Base-by-base conservation (phyloP, 805 yeast species). In the Wickerhamiella alocasiicola region DNA sequence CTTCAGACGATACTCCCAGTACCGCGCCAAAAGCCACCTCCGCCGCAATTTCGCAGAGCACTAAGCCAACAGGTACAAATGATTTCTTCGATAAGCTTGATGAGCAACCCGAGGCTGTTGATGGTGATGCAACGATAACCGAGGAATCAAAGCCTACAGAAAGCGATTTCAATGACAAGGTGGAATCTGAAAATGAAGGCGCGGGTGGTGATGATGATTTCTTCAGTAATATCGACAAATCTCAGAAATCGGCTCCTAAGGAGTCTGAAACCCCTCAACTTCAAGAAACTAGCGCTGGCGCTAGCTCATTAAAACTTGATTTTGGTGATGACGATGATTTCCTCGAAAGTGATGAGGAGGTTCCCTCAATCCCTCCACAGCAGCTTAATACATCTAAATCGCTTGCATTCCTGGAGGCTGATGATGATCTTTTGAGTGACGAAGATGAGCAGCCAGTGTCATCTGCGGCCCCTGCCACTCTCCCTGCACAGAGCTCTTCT, bases 371-470 rank as follows among this genome's bases (percentile, higher is more conserved):
- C 9, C 11, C 24, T 1, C 20, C 33, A 5, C 21, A 17, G 5
- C 24, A 25, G 7, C 16, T 18, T 12, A 15, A 43, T n/a, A 19
- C 25, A 3, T 25, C 40, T 18, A n/a, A 33, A 23, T 15, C 35
- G 31, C 11, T 59, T 21, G 49, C 60, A 4, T 59, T 59, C 38
- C 42, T 59, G 39, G 61, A 51, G 5, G 52, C 45, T 11, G 63
- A 59, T 29, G 62, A 59, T 15, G 63, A 59, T 9, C 45, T 58
- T 15, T 45, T 54, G 9, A 43, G 54, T 7, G 62, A 57, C 13
- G 59, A 55, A 13, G 58, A 55, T 9, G 49, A 44, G 7, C n/a
- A n/a, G n/a, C n/a, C n/a, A n/a, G 42, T 26, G 31, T 31, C 25
- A 39, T 17, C 19, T 28, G 40, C 18, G 34, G 21, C n/a, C 40